Conservation (phyloP, 305 asterid genomes). For the Withania somnifera region DNA sequence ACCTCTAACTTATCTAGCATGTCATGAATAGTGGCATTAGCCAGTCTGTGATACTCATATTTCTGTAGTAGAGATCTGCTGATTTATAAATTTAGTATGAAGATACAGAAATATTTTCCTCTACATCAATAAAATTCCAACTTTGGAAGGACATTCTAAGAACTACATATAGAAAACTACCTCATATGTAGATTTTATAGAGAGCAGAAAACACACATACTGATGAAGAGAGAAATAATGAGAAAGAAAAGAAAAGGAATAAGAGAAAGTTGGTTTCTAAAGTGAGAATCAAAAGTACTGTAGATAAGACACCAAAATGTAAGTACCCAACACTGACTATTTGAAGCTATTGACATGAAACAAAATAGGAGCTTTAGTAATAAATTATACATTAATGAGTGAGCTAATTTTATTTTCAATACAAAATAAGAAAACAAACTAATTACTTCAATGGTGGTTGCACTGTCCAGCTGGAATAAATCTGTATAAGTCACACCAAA, state of each 20-base stretch:
- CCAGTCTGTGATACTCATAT: slow-evolving; percentile 69
- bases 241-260: neutral
- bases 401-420: no score
- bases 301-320: neutral
- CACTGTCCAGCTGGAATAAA: slow-evolving; percentile 89
- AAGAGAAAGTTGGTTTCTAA: neutral
- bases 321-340: neutral
- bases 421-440: no score
- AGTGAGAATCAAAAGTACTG: neutral
- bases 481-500: slow-evolving; percentile 72
- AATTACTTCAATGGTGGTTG: slow-evolving; percentile 81
- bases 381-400: neutral
- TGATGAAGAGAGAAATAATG: neutral
- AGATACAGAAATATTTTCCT: neutral
- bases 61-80: slow-evolving; percentile 66
- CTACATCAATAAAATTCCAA: neutral
- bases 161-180: neutral
- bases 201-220: neutral
- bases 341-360: neutral
- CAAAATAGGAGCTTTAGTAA: neutral
- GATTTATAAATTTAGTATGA: slow-evolving; percentile 12
- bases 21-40: slow-evolving; percentile 71
- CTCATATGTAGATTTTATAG: neutral
- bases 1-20: slow-evolving; percentile 86
- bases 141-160: neutral